A percentile compares a stretch with the other conserved stretches of the same genome.
These are phyloP conservation scores for Pholiota microspora DNA, from an alignment of 768 basidiomycete species.

Conservation along the genomic window DNA sequence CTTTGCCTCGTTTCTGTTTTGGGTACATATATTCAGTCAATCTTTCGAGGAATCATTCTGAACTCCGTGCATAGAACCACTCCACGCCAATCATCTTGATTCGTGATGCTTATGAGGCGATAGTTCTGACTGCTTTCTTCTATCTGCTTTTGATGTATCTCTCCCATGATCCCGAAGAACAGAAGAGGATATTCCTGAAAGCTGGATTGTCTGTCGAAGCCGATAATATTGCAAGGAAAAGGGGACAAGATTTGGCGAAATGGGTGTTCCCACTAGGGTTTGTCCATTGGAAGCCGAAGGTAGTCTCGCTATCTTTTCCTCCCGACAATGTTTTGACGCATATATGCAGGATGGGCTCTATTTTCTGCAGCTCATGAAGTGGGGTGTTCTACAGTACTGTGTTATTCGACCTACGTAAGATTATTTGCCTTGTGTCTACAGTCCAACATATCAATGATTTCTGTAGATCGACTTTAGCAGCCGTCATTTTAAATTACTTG, in stretches of 20 bases:
- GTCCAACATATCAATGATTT: conserved; percentile 15
- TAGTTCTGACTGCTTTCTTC: conserved; percentile 76
- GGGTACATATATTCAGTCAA: conserved; percentile 39
- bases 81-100: conserved; percentile 67
- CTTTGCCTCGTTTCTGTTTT: conserved; percentile 68
- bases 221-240: conserved; percentile 40
- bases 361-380: conserved; percentile 74
- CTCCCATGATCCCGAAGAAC: conserved; percentile 59
- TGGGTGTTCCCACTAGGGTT: conserved; percentile 75
- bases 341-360: conserved; percentile 54
- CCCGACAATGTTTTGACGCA: neutral
- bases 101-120: conserved; percentile 75
- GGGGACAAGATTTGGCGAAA: conserved; percentile 43
- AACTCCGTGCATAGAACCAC: conserved; percentile 45
- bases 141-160: conserved; percentile 73
- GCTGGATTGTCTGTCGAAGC: conserved; percentile 56
- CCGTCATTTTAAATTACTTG: conserved; percentile 58
- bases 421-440: neutral
- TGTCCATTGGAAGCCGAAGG: conserved; percentile 60
- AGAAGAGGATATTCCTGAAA: conserved; percentile 58
- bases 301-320: conserved; percentile 24
- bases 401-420: conserved; percentile 58
- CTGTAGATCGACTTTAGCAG: conserved; percentile 51
- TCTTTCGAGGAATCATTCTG: neutral
- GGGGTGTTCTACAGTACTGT: conserved; percentile 74